phyloP scores from a whole-genome alignment of 1,284 basidiomycete species.

The Cutaneotrichosporon cavernicola region DNA sequence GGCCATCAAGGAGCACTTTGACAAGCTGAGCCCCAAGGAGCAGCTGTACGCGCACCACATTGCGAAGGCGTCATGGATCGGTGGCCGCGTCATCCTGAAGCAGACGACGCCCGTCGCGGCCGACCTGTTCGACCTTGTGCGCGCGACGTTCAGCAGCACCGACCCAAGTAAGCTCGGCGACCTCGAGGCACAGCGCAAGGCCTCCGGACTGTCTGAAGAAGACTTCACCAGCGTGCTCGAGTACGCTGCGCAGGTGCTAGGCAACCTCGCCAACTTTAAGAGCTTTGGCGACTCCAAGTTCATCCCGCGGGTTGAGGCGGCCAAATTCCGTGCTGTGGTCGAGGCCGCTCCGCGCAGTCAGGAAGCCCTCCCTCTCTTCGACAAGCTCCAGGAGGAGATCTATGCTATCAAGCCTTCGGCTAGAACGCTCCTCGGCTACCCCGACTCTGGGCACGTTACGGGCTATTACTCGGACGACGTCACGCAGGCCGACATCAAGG shows the following conservation, averaged over 20 bases:
- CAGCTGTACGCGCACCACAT: constrained; percentile 27
- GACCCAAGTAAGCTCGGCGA: constrained; percentile 17
- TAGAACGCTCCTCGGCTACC: constrained; percentile 26
- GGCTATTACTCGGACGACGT: constrained; percentile 23
- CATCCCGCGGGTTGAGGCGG: constrained; percentile 20
- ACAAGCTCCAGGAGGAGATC: constrained; percentile 22
- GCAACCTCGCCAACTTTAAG: constrained; percentile 29
- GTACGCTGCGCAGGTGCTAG: constrained; percentile 23
- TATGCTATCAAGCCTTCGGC: constrained; percentile 16
- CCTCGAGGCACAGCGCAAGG: constrained; percentile 13
- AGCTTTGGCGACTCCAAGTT: constrained; percentile 28
- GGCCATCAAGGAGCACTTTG: constrained; percentile 26
- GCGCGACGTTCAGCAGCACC: constrained; percentile 13
- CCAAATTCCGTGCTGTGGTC: constrained; percentile 17
- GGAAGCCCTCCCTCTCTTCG: constrained; percentile 18
- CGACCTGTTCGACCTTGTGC: constrained; percentile 22
- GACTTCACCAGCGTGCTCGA: constrained; percentile 19
- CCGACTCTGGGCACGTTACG: constrained; percentile 24
- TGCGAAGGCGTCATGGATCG: constrained; percentile 22
- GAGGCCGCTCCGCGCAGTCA: constrained; percentile 12
- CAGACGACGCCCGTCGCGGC: constrained; percentile 25
- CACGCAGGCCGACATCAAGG: constrained; percentile 26
- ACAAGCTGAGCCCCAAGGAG: constrained; percentile 19
- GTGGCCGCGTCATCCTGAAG: constrained; percentile 23
- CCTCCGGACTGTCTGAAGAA: constrained; percentile 14